A percentile compares a stretch with the other conserved stretches of the same genome.
phyloP scores from a whole-genome alignment of 75 land plant species.

The Selaginella moellendorffii region DNA sequence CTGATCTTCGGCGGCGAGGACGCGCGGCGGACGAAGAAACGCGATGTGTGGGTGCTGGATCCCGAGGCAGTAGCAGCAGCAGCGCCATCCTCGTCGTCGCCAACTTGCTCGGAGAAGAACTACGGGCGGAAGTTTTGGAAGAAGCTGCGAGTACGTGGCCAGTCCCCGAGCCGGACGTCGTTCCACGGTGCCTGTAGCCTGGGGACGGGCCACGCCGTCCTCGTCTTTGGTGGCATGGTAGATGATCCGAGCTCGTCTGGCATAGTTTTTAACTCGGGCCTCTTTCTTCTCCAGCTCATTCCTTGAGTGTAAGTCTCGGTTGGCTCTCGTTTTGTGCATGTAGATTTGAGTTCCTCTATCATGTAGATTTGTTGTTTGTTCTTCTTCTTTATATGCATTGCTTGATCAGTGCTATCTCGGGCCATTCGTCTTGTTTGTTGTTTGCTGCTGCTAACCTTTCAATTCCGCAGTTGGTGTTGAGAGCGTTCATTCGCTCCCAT shows the following conservation, averaged over 20 bases:
- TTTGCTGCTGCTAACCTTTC: too few relatives aligned
- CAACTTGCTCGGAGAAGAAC: conserved; percentile 3
- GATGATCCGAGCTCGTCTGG: conserved; percentile 48
- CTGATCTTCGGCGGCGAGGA: conserved; percentile 94
- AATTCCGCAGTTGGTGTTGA: too few relatives aligned
- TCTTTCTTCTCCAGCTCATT: conserved; percentile 48
- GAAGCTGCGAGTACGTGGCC: conserved; percentile 42
- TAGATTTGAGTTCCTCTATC: too few relatives aligned
- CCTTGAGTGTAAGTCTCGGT: too few relatives aligned
- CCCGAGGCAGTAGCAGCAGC: conserved; percentile 22
- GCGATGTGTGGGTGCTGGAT: conserved; percentile 84
- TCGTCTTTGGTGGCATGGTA: conserved; percentile 90
- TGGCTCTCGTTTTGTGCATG: too few relatives aligned
- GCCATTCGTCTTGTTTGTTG: too few relatives aligned
- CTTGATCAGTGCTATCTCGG: too few relatives aligned
- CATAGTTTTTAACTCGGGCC: conserved; percentile 54
- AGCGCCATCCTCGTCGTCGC: conserved; percentile 15
- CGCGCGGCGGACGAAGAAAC: conserved; percentile 52
- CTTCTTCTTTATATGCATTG: too few relatives aligned
- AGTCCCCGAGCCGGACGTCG: conserved; percentile 39
- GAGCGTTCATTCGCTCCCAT: too few relatives aligned
- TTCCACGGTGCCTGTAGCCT: conserved; percentile 72
- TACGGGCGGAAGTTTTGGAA: conserved; percentile 49
- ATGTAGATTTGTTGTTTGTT: too few relatives aligned
- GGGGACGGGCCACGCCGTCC: conserved; percentile 39